phyloP scores from a whole-genome alignment of 2,329 filamentous ascomycete species.

The Thermoascus crustaceus region DNA sequence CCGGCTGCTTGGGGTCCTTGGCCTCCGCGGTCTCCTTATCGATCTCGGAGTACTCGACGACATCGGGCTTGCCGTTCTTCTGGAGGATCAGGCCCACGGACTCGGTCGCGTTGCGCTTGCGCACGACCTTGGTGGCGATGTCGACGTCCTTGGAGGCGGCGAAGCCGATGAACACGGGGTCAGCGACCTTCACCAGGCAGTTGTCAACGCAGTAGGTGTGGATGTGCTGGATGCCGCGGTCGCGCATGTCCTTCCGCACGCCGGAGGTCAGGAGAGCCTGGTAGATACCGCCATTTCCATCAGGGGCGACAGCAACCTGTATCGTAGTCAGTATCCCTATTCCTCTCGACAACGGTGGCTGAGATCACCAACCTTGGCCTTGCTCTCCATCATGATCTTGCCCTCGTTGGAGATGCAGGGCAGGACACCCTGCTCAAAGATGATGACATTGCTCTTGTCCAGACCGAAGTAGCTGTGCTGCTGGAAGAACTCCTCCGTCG shows the following conservation, averaged over 20 bases:
- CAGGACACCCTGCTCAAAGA: conserved; percentile 95
- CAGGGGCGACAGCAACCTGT: conserved; percentile 80
- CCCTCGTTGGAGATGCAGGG: conserved; percentile 96
- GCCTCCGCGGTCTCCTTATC: conserved; percentile 82
- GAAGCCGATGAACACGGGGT: conserved; percentile 93
- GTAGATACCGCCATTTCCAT: conserved; percentile 96
- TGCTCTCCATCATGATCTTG: conserved; percentile 89
- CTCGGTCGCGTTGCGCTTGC: conserved; percentile 94
- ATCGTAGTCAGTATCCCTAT: conserved; percentile 8
- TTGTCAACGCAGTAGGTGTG: conserved; percentile 99
- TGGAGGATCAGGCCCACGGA: conserved; percentile 88
- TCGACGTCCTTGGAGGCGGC: conserved; percentile 79
- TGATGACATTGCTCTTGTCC: conserved; percentile 71
- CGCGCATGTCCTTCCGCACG: conserved; percentile 78
- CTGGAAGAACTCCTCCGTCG: conserved; percentile 89
- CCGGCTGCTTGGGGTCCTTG: conserved; percentile 69
- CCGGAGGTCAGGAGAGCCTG: conserved; percentile 74
- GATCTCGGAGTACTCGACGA: conserved; percentile 98
- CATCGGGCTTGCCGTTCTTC: conserved; percentile 93
- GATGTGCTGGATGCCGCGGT: conserved; percentile 85
- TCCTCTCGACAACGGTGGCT: too few relatives aligned
- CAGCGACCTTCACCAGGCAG: conserved; percentile 97
- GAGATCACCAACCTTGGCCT: conserved; percentile 62
- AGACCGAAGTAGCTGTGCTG: conserved; percentile 88
- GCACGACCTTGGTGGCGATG: conserved; percentile 98